A percentile compares a stretch with the other conserved stretches of the same genome.
Conservation (phyloP, 2,329 filamentous ascomycete species). For the Fusarium miscanthi region DNA sequence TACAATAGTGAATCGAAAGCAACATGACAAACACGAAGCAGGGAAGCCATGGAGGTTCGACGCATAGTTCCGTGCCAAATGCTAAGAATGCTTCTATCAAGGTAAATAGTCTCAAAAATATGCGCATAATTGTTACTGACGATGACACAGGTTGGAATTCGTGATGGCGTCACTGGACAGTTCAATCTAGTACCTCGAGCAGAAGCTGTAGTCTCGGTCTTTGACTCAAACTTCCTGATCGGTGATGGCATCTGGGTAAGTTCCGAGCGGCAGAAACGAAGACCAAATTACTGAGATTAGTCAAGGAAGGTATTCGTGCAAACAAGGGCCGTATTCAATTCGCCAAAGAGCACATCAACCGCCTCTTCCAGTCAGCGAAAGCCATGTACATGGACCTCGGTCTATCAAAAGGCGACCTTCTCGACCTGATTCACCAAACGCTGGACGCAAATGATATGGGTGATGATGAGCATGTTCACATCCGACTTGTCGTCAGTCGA, state of each 20-base stretch:
- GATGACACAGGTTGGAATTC: not conserved
- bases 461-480: not conserved
- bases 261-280: rapidly evolving
- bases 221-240: conserved; percentile 11
- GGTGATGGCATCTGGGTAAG: conserved; percentile 17
- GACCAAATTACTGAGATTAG: rapidly evolving
- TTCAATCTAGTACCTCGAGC: not conserved
- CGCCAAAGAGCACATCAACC: not conserved
- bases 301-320: conserved; percentile 9
- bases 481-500: not conserved
- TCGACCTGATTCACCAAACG: not conserved
- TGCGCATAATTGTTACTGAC: rapidly evolving
- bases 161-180: not conserved
- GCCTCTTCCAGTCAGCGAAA: not conserved
- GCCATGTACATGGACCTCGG: conserved; percentile 20
- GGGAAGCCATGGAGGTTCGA: not conserved
- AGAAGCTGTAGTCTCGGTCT: not conserved
- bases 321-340: conserved; percentile 12
- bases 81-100: not conserved
- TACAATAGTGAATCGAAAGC: rapidly evolving
- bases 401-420: not conserved
- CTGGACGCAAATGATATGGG: conserved; percentile 14
- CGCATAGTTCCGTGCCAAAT: conserved; percentile 6
- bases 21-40: not conserved
- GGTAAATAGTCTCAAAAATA: rapidly evolving